A percentile compares a stretch with the other conserved stretches of the same genome.
These are phyloP conservation scores for Trapa incisa DNA, from an alignment of 345 rosid genomes.

Conservation along the genomic window DNA sequence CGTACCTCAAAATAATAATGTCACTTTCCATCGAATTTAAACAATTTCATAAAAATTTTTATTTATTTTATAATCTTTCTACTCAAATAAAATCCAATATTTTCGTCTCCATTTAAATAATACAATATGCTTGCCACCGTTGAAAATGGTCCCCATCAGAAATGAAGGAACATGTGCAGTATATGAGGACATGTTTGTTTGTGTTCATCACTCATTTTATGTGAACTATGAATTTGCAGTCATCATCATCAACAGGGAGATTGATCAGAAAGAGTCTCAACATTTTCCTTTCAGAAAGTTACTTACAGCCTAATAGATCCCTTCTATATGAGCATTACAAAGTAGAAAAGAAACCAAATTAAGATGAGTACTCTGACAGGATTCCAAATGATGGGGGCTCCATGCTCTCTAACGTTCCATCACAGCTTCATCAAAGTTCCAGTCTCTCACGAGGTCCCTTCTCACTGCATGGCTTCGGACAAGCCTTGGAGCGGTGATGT, in stretches of 20 bases:
- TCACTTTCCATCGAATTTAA: too few relatives aligned
- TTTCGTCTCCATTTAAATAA: too few relatives aligned
- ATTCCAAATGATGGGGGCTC: not conserved
- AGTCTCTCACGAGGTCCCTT: slow-evolving; percentile 88
- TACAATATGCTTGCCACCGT: too few relatives aligned
- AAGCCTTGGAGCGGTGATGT: slow-evolving; percentile 58
- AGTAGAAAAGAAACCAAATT: slow-evolving; percentile 1
- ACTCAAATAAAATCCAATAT: too few relatives aligned
- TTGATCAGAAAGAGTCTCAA: not conserved
- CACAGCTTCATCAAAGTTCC: slow-evolving; percentile 69
- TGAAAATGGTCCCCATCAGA: too few relatives aligned
- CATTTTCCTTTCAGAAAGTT: not conserved
- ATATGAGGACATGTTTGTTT: too few relatives aligned
- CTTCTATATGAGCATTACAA: slow-evolving; percentile 1
- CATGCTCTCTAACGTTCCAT: slow-evolving; percentile 28
- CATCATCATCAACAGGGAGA: not conserved
- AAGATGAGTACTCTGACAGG: slow-evolving; percentile 5
- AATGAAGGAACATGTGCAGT: too few relatives aligned
- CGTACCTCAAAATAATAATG: too few relatives aligned
- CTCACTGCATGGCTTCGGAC: slow-evolving; percentile 83
- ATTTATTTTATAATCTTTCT: too few relatives aligned
- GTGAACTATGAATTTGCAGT: too few relatives aligned
- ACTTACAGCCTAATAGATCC: not conserved
- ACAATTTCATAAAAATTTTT: too few relatives aligned
- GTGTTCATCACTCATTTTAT: too few relatives aligned